phyloP scores from a whole-genome alignment of 2,329 filamentous ascomycete genomes.

The Aspergillus fischeri region DNA sequence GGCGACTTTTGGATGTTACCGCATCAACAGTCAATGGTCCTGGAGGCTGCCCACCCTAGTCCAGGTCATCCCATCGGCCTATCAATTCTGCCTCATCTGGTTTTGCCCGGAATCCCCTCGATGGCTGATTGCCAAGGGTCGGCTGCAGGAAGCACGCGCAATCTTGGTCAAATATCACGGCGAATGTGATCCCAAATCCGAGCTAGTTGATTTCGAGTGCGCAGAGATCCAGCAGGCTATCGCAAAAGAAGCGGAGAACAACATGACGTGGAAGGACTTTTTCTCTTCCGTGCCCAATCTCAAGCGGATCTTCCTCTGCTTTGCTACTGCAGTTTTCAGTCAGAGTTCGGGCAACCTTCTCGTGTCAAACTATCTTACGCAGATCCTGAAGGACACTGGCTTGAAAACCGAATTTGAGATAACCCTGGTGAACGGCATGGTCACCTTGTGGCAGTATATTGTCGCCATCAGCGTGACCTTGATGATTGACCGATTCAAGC shows the following conservation, averaged over 20 bases:
- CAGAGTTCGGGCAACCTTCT: slow-evolving; percentile 42
- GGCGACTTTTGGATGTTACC: slow-evolving; percentile 33
- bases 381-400: slow-evolving; percentile 36
- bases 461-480: slow-evolving; percentile 36
- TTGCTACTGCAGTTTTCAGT: slow-evolving; percentile 39
- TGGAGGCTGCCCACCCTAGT: slow-evolving; percentile 53
- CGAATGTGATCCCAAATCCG: slow-evolving; percentile 43
- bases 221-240: slow-evolving; percentile 50
- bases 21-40: slow-evolving; percentile 38
- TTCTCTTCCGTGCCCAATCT: slow-evolving; percentile 38
- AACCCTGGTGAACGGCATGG: slow-evolving; percentile 36
- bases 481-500: slow-evolving; percentile 31
- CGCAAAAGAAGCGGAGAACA: slow-evolving; percentile 41
- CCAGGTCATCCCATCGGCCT: slow-evolving; percentile 46
- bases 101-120: slow-evolving; percentile 59
- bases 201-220: slow-evolving; percentile 47
- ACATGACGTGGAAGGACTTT: slow-evolving; percentile 43
- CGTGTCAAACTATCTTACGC: slow-evolving; percentile 42
- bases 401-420: slow-evolving; percentile 37
- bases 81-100: slow-evolving; percentile 41
- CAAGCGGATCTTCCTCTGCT: slow-evolving; percentile 40
- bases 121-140: slow-evolving; percentile 53
- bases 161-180: slow-evolving; percentile 53
- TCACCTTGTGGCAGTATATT: slow-evolving; percentile 44
- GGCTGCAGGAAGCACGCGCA: slow-evolving; percentile 46